Conservation (phyloP, 495 filamentous ascomycete genomes). For the Talaromyces trachyspermus region DNA sequence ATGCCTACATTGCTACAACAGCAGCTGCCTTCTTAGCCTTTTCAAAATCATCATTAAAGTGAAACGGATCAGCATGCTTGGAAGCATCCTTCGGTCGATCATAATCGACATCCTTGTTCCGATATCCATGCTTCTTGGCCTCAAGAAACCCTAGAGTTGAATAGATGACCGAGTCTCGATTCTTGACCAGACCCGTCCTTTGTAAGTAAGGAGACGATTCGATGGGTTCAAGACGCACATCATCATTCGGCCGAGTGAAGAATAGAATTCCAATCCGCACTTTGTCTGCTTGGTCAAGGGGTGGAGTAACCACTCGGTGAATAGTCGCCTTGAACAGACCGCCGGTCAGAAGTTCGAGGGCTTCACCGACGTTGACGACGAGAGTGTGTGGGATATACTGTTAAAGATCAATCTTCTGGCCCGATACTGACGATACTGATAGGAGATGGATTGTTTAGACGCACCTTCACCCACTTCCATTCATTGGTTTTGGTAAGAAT, state of each 20-base stretch:
- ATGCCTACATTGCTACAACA: background rate
- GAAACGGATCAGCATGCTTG: background rate
- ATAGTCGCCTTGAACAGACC: slow-evolving; percentile 39
- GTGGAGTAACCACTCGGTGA: slow-evolving; percentile 44
- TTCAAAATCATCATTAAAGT: background rate
- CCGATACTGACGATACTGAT: background rate
- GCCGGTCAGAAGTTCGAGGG: slow-evolving; percentile 76
- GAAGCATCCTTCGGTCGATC: background rate
- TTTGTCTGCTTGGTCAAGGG: slow-evolving; percentile 37
- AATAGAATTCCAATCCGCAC: slow-evolving; percentile 42
- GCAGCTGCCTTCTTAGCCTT: background rate
- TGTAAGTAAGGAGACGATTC: background rate
- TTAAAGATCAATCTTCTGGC: background rate
- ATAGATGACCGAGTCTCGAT: background rate
- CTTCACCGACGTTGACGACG: slow-evolving; percentile 89
- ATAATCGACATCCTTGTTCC: background rate
- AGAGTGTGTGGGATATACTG: slow-evolving; percentile 38
- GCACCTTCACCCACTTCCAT: background rate
- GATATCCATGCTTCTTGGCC: background rate
- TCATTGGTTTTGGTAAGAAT: background rate
- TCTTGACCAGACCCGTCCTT: background rate
- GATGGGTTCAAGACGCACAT: background rate
- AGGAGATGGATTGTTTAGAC: background rate
- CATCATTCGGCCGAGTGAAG: slow-evolving; percentile 34
- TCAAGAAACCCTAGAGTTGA: background rate